Evolutionary conservation across 176 grass and related monocot species (phyloP), one percentile per base, ranked within the genome.

Genomic region (Olyra latifolia): DNA sequence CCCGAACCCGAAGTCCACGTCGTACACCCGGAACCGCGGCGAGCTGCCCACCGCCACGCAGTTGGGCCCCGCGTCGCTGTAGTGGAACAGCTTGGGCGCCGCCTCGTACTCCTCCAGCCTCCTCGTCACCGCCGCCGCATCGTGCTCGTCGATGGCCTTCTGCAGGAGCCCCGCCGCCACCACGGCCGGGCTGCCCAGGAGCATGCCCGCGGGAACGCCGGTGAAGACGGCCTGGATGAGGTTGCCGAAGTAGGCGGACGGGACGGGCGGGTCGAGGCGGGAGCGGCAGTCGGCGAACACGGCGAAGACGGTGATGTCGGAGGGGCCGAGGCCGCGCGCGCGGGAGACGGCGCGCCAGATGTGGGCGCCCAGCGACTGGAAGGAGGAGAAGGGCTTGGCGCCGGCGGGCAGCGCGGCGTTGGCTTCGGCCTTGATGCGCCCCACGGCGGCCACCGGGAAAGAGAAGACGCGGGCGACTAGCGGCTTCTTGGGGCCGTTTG

Each of bases 151-250:
- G 66, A 99, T 99, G 59, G 87, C 90, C 83, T 87, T 86, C 80
- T 95, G 86, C 57, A 99, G 90, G 32, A 95, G 82, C 0, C 91
- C 84, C 0, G 90, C 71, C 3, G 83, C 90, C 29, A 91, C 83
- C 77, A 74, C 89, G 1, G 84, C 86, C 0, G 92, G 86, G 0
- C 71, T 71, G 3, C 81, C 88, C 0, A 99, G 90, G 24, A 99
- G 86, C 66, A 99, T 88, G 40, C 92, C 96, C 0, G 96, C 88
- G 0, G 96, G 88, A 0, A 91, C 91, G 63, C 90, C 95, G 0
- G 95, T 98, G 90, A 98, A 98, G 7, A 98, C 87, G 56, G 95
- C 95, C 87, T 98, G 95, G 86, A 98, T 98, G 58, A 98, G 92
- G 87, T 98, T 98, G 43, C 95, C 95, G 80, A 99, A 99, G 85